phyloP scores from a whole-genome alignment of 2,329 filamentous ascomycete species.

The Chaetothyriales sp. region DNA sequence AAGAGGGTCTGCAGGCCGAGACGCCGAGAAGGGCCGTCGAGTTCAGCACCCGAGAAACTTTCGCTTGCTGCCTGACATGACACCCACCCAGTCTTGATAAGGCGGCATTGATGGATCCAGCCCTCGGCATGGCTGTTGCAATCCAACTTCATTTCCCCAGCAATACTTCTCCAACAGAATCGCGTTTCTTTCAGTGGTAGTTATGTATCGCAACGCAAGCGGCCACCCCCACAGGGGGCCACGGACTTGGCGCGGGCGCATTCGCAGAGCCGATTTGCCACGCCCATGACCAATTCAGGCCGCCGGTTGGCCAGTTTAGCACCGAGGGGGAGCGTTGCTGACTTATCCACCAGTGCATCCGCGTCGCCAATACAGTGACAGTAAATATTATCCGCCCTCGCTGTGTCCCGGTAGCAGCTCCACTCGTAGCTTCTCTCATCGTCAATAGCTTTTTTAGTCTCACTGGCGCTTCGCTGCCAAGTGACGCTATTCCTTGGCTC shows the following conservation, averaged over 20 bases:
- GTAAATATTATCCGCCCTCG: not conserved
- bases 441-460: not conserved
- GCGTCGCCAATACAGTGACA: not conserved
- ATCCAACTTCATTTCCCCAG: no score
- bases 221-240: no score
- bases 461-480: not conserved
- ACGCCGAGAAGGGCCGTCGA: no score
- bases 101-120: no score
- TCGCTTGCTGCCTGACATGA: no score
- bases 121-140: no score
- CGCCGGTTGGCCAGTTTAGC: not conserved
- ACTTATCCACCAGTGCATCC: not conserved
- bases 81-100: no score
- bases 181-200: no score
- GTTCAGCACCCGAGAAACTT: no score
- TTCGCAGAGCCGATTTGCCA: not conserved
- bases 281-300: not conserved
- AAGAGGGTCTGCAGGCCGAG: no score
- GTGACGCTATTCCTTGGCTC: not conserved
- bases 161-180: no score
- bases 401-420: not conserved
- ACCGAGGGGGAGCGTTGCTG: not conserved
- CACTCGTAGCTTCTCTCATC: not conserved
- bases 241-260: not conserved
- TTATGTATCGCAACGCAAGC: no score